These are phyloP conservation scores for Orbilia brochopaga DNA, from an alignment of 2,329 filamentous ascomycete genomes.

Conservation along the genomic window DNA sequence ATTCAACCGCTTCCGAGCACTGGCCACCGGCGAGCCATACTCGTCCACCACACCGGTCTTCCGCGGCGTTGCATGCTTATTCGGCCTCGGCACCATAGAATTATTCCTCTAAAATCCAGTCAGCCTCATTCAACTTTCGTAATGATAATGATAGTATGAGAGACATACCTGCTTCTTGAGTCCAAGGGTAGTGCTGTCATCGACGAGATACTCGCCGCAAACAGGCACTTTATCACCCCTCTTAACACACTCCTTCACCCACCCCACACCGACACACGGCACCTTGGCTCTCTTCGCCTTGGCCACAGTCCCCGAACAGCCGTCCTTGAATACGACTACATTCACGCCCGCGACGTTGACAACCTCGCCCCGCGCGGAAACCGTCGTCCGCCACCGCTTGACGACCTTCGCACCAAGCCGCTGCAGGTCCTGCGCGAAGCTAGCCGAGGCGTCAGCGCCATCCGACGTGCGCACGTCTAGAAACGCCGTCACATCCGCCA, in stretches of 20 bases:
- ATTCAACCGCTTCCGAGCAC: too few relatives aligned
- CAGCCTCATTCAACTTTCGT: neutral
- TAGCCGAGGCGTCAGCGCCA: conserved; percentile 31
- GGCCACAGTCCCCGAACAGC: conserved; percentile 15
- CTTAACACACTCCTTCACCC: conserved; percentile 27
- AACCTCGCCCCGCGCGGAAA: conserved; percentile 14
- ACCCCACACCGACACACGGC: conserved; percentile 34
- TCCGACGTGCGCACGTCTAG: conserved; percentile 40
- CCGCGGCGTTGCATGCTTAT: neutral
- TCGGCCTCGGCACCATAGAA: neutral
- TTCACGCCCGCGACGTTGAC: conserved; percentile 38
- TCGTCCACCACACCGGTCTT: neutral
- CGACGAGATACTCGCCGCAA: neutral
- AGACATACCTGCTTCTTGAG: neutral
- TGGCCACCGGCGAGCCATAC: too few relatives aligned
- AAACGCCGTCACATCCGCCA: conserved; percentile 22
- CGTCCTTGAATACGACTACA: conserved; percentile 41
- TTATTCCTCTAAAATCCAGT: neutral
- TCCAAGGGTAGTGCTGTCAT: neutral
- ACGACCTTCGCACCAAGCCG: conserved; percentile 33
- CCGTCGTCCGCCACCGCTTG: conserved; percentile 33
- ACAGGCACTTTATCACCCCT: neutral
- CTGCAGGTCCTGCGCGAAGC: conserved; percentile 23
- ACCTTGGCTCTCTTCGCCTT: conserved; percentile 33
- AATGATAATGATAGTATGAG: neutral